These are phyloP conservation scores for Hemileccinum hortonii DNA, from an alignment of 1,284 basidiomycete genomes.

Conservation along the genomic window DNA sequence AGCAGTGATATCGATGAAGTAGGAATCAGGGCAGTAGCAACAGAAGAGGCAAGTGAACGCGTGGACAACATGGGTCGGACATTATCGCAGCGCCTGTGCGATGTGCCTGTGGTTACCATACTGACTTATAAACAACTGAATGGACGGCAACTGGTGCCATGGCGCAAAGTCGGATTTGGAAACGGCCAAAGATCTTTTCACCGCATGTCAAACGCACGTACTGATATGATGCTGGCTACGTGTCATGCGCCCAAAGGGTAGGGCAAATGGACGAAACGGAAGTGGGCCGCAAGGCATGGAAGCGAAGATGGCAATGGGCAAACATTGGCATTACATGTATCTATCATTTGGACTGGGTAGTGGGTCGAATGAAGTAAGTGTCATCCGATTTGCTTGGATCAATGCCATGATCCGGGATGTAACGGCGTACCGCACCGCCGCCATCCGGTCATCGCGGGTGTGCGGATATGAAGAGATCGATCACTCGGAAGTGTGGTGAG, in stretches of 20 bases:
- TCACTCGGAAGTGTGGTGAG: conserved; percentile 10
- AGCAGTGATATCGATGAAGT: conserved; percentile 24
- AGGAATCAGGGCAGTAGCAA: conserved; percentile 16
- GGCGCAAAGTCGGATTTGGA: conserved; percentile 25
- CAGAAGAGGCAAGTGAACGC: conserved; percentile 23
- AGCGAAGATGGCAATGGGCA: conserved; percentile 21
- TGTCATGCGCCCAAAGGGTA: conserved; percentile 29
- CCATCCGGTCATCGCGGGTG: conserved; percentile 29
- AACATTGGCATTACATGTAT: conserved; percentile 16
- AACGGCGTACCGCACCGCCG: conserved; percentile 20
- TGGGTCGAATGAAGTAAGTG: conserved; percentile 12
- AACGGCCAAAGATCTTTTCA: conserved; percentile 31
- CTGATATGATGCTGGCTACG: conserved; percentile 28
- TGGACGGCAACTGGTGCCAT: conserved; percentile 26
- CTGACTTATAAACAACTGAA: conserved; percentile 24
- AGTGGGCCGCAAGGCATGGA: conserved; percentile 26
- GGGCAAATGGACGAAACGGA: conserved; percentile 24
- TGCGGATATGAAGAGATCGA: conserved; percentile 33
- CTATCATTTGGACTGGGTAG: conserved; percentile 7
- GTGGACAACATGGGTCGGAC: conserved; percentile 30
- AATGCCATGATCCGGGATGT: conserved; percentile 31
- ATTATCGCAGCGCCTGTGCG: conserved; percentile 31
- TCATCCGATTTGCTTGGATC: conserved; percentile 8
- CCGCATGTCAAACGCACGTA: conserved; percentile 33
- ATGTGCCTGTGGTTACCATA: conserved; percentile 31